Conservation (phyloP, 2,329 filamentous ascomycete genomes). For the Neobulgaria alba region DNA sequence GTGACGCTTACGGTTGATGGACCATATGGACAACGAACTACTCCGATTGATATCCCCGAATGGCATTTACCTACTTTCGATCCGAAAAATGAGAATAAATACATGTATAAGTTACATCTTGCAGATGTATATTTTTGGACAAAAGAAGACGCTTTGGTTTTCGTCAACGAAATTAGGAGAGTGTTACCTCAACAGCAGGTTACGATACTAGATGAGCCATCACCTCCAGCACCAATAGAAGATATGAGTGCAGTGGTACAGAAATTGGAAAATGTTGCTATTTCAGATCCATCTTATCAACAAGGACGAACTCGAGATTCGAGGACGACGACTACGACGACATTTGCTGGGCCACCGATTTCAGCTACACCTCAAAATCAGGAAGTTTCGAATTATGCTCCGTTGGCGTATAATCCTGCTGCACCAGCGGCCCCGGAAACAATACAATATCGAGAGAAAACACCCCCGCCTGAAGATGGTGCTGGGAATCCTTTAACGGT, state of each 20-base stretch:
- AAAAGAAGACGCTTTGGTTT: constrained; percentile 59
- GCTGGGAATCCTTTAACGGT: constrained; percentile 49
- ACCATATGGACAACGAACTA: constrained; percentile 8
- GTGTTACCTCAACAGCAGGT: constrained; percentile 54
- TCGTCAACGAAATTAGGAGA: constrained; percentile 58
- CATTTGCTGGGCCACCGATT: constrained; percentile 26
- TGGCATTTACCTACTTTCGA: constrained; percentile 73
- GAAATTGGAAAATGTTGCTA: constrained; percentile 62
- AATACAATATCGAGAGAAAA: constrained; percentile 68
- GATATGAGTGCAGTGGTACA: constrained; percentile 64
- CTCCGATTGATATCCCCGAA: constrained; percentile 41
- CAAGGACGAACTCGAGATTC: constrained; percentile 24
- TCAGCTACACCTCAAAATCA: constrained; percentile 29
- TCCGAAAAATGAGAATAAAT: constrained; percentile 64
- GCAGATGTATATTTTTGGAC: constrained; percentile 78
- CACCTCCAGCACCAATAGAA: constrained; percentile 36
- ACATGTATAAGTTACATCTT: constrained; percentile 69
- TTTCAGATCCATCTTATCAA: constrained; percentile 47
- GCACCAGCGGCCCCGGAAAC: constrained; percentile 67
- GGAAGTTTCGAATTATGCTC: constrained; percentile 42
- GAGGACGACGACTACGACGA: constrained; percentile 15
- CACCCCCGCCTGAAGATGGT: constrained; percentile 63
- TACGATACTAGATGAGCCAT: constrained; percentile 57
- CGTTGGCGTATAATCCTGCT: constrained; percentile 71
- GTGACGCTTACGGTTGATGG: constrained; percentile 59